These are phyloP conservation scores for Ogataea ramenticola DNA, from an alignment of 805 yeast species.

Conservation along the genomic window DNA sequence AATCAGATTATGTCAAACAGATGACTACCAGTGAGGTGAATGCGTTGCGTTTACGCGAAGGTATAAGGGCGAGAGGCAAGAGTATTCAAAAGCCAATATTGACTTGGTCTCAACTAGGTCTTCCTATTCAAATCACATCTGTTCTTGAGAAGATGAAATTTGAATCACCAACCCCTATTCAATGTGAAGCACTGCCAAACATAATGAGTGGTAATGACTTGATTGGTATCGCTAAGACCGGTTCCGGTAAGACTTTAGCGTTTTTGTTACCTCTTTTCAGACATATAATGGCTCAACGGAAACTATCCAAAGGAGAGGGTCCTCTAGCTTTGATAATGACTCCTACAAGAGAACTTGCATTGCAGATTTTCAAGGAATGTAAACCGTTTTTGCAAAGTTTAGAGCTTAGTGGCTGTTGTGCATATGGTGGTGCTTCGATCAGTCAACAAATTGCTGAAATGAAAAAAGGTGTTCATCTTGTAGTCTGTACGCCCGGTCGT, in stretches of 20 bases:
- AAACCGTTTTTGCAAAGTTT: slow-evolving; percentile 46
- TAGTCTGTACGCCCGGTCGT: slow-evolving; percentile 94
- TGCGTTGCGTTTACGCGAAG: slow-evolving; percentile 48
- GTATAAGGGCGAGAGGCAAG: slow-evolving; percentile 59
- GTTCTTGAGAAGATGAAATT: slow-evolving; percentile 48
- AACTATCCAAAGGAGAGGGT: slow-evolving; percentile 47
- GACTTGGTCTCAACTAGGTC: slow-evolving; percentile 77
- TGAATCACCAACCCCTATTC: slow-evolving; percentile 75
- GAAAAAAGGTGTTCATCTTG: slow-evolving; percentile 68
- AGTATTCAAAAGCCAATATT: slow-evolving; percentile 57
- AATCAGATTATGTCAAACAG: slow-evolving; percentile 43
- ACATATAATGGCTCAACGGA: slow-evolving; percentile 71
- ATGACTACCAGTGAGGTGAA: slow-evolving; percentile 51
- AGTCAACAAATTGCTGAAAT: slow-evolving; percentile 75
- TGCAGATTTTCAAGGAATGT: slow-evolving; percentile 71
- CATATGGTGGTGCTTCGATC: slow-evolving; percentile 86
- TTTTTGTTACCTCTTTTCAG: slow-evolving; percentile 79
- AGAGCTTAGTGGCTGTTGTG: slow-evolving; percentile 56
- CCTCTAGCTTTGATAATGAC: slow-evolving; percentile 78
- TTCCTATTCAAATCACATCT: slow-evolving; percentile 51
- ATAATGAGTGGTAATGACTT: slow-evolving; percentile 87
- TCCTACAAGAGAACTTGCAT: slow-evolving; percentile 89
- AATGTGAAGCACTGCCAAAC: slow-evolving; percentile 84
- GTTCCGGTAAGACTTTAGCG: slow-evolving; percentile 92
- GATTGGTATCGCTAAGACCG: slow-evolving; percentile 93